Base-by-base conservation (phyloP, 192 early-diverging fungal species). In the Phlyctochytrium bullatum region DNA sequence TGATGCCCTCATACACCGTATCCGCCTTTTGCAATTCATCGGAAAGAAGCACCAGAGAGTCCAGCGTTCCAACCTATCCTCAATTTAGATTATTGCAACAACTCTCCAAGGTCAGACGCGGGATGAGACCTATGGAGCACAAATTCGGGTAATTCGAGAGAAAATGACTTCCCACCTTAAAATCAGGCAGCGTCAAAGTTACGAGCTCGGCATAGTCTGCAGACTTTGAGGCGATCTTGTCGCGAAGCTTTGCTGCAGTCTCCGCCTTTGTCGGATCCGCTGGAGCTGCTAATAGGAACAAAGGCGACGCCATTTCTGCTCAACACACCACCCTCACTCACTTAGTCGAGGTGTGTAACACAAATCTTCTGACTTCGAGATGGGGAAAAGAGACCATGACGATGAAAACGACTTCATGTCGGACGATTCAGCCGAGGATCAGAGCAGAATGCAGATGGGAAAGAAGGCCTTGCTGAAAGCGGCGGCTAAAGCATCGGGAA, bases 21-120 rank as follows among this genome's bases (percentile, higher is more conserved):
- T 99, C 97, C 54, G 81, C 81, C 68, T 98, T 99, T 28, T 78
- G 78, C 35, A 99, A 81, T 69, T 99, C 96, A 74, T 99, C 97
- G 14, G 95, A 98, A 28, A 98, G 83, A 25, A 94, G 70, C 23
- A 98, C 92, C 17, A 99, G 86, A 0, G 88, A 84, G 75, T 99
- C 96, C 47, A 99, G 83, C 27, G 96, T 99, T 47, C 96, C 96
- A 72, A 96, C 92, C 93, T 94, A 56, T 67, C 6, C 6, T 47
- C 6, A 47, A 20, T 47, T 47, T 47, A 47, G 40, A 47, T 47
- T 47, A n/a, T n/a, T n/a, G n/a, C n/a, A n/a, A n/a, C 40, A 47
- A 14, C 40, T 47, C 40, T 47, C 20, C 10, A 47, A 20, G 40
- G n/a, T n/a, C n/a, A n/a, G n/a, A n/a, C n/a, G n/a, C n/a, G n/a